A percentile compares a stretch with the other conserved stretches of the same genome.
Conservation (phyloP, 1,284 basidiomycete species). For the Boletus sp. region DNA sequence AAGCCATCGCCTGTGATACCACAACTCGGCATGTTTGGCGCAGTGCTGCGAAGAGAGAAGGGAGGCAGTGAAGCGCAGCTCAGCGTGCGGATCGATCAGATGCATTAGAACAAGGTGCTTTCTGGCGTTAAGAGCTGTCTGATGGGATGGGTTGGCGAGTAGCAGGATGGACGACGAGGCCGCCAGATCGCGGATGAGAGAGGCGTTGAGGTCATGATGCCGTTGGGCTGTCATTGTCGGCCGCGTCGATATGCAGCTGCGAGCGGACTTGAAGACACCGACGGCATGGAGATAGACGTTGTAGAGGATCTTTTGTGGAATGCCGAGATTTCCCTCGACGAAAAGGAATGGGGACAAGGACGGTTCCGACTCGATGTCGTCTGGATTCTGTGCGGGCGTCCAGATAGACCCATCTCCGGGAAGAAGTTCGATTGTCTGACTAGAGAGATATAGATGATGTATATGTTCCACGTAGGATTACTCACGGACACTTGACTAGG, state of each 20-base stretch:
- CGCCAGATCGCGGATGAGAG: constrained; percentile 16
- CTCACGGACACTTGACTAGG: constrained; percentile 27
- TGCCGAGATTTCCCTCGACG: constrained; percentile 56
- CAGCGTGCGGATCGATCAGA: constrained; percentile 36
- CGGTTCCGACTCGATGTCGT: not conserved
- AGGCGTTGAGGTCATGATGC: not conserved
- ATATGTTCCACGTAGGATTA: not conserved
- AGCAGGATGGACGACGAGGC: constrained; percentile 46
- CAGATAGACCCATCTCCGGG: constrained; percentile 26
- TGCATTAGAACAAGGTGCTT: constrained; percentile 45
- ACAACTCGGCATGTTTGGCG: constrained; percentile 60
- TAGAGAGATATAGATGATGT: constrained; percentile 7
- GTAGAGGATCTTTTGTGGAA: constrained; percentile 55
- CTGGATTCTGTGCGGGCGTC: constrained; percentile 3
- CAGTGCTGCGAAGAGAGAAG: constrained; percentile 50
- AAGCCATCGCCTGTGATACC: constrained; percentile 67
- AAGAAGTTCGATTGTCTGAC: constrained; percentile 27
- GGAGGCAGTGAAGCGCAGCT: constrained; percentile 46
- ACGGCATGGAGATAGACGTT: constrained; percentile 47
- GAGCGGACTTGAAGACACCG: constrained; percentile 32
- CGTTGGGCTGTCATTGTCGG: not conserved
- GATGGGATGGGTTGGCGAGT: constrained; percentile 64
- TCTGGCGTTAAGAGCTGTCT: constrained; percentile 57
- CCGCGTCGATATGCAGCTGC: constrained; percentile 2
- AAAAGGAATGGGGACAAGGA: constrained; percentile 47